These are phyloP conservation scores for Mycena latifolia DNA, from an alignment of 768 basidiomycete genomes.

Conservation along the genomic window DNA sequence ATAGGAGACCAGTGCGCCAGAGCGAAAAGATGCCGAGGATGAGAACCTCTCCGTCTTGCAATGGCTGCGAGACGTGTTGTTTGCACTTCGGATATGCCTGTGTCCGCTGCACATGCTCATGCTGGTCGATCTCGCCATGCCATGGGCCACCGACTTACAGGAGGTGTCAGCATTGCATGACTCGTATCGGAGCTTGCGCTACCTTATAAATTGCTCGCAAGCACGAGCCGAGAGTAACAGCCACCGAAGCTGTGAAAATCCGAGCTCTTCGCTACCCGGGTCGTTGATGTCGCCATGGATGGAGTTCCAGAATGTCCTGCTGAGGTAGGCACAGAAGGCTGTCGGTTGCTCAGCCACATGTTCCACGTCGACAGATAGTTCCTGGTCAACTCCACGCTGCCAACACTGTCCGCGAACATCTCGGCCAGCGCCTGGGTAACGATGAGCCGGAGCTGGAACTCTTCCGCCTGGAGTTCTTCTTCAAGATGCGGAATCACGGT, in stretches of 20 bases:
- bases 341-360: constrained; percentile 79
- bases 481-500: constrained; percentile 95
- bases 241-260: constrained; percentile 63
- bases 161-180: constrained; percentile 9
- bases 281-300: constrained; percentile 38
- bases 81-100: constrained; percentile 72
- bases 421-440: constrained; percentile 91
- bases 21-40: constrained; percentile 76
- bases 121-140: constrained; percentile 72
- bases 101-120: constrained; percentile 65
- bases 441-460: constrained; percentile 76
- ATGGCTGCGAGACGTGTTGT: constrained; percentile 64
- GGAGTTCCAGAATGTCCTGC: constrained; percentile 12
- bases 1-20: constrained; percentile 70
- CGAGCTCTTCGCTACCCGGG: constrained; percentile 70
- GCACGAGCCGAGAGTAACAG: constrained; percentile 55
- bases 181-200: constrained; percentile 10
- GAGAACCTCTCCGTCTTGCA: constrained; percentile 78
- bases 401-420: constrained; percentile 88
- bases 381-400: constrained; percentile 72
- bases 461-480: constrained; percentile 87
- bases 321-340: constrained; percentile 28
- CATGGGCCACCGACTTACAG: constrained; percentile 65
- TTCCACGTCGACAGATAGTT: constrained; percentile 91
- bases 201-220: constrained; percentile 72